Evolutionary conservation across 2,329 filamentous ascomycete genomes (phyloP).

Genomic region (Pestalotiopsis sp.): DNA sequence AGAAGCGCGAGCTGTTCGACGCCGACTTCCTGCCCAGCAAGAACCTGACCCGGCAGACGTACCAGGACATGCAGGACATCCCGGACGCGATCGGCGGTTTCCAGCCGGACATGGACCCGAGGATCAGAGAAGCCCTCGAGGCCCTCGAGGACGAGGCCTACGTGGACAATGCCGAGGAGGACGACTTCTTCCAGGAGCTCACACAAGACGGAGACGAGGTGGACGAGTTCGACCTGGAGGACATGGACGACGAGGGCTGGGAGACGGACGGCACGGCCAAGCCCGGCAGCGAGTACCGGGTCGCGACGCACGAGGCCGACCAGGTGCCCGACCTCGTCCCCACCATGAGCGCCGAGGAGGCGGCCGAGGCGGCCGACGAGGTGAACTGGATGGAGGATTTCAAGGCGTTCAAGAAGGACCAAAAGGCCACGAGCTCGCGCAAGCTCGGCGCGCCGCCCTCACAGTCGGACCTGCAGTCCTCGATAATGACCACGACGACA

Average conservation of each 20-base stretch:
- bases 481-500: slow-evolving; percentile 74
- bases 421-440: slow-evolving; percentile 50
- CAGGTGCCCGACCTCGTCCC: slow-evolving; percentile 51
- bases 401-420: slow-evolving; percentile 89
- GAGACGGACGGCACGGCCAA: slow-evolving; percentile 92
- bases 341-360: slow-evolving; percentile 23
- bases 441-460: slow-evolving; percentile 45
- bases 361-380: slow-evolving; percentile 56
- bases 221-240: slow-evolving; percentile 53
- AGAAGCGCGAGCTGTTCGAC: slow-evolving; percentile 64
- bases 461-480: slow-evolving; percentile 68
- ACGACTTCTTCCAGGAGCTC: slow-evolving; percentile 70
- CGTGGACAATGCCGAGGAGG: slow-evolving; percentile 82
- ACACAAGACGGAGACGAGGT: slow-evolving; percentile 68
- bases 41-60: slow-evolving; percentile 75
- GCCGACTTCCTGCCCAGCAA: slow-evolving; percentile 79
- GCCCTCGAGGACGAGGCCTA: slow-evolving; percentile 95
- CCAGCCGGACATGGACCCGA: slow-evolving; percentile 96
- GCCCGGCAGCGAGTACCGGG: slow-evolving; percentile 61
- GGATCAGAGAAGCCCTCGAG: slow-evolving; percentile 86
- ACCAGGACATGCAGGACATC: slow-evolving; percentile 90
- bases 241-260: slow-evolving; percentile 79
- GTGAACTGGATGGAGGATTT: slow-evolving; percentile 92
- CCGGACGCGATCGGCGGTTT: slow-evolving; percentile 92
- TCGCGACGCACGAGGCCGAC: slow-evolving; percentile 36